Percentiles rank a stretch among this genome's conserved stretches.
These are phyloP conservation scores for Xylaria sp. DNA, from an alignment of 2,329 filamentous ascomycete species.

Conservation along the genomic window DNA sequence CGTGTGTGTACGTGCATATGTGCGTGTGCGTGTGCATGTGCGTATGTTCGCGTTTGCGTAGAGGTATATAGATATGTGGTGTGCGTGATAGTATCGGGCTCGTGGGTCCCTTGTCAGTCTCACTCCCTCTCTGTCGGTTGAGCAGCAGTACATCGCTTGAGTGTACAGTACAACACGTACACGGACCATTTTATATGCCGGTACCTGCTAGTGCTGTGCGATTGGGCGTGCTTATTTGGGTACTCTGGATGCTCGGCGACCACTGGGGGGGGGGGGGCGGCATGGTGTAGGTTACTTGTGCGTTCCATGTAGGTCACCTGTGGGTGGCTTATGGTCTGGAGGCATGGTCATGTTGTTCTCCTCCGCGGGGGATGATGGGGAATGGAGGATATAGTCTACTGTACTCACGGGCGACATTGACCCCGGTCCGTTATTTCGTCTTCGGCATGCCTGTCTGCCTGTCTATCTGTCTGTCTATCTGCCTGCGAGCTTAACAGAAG, in stretches of 20 bases:
- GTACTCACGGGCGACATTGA: conserved; percentile 5
- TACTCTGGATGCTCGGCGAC: conserved; percentile 33
- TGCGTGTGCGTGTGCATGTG: not conserved
- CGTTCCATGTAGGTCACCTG: conserved; percentile 35
- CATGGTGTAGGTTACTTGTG: conserved; percentile 24
- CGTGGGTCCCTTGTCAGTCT: conserved; percentile 5
- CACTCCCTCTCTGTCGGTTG: not conserved
- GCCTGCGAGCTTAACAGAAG: not conserved
- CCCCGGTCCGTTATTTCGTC: not conserved
- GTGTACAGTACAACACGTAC: not conserved
- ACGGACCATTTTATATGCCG: conserved; percentile 28
- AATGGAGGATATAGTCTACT: not conserved
- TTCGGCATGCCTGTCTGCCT: not conserved
- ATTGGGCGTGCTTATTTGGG: conserved; percentile 21
- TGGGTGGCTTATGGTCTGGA: conserved; percentile 31
- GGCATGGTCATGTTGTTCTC: not conserved
- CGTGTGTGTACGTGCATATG: not conserved
- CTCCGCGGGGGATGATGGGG: not conserved
- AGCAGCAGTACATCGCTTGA: not conserved
- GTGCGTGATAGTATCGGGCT: not conserved
- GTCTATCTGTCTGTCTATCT: no score
- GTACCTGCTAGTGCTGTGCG: conserved; percentile 21
- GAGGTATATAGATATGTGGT: not conserved
- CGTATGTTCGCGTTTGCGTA: not conserved
- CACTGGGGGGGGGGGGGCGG: conserved; percentile 16